A percentile compares a stretch with the other conserved stretches of the same genome.
phyloP scores from a whole-genome alignment of 2,329 filamentous ascomycete species.

The Dendrostoma leiphaemia region DNA sequence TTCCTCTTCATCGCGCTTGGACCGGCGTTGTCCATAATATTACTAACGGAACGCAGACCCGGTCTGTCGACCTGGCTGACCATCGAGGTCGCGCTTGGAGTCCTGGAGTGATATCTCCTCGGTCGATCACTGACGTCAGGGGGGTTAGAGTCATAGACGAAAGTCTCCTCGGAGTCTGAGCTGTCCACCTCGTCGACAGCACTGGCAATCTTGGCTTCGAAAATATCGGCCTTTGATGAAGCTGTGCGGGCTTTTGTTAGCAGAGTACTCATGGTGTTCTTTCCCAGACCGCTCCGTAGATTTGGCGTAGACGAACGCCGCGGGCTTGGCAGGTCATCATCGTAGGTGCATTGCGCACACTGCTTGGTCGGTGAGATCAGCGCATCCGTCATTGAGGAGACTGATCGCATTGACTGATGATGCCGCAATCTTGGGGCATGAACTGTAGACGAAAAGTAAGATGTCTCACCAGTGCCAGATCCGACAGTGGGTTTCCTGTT shows the following conservation, averaged over 20 bases:
- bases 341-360: constrained; percentile 32
- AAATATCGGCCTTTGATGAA: constrained; percentile 95
- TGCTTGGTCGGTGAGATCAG: constrained; percentile 34
- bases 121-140: constrained; percentile 63
- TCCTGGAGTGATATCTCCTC: constrained; percentile 87
- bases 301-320: constrained; percentile 21
- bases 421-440: constrained; percentile 36
- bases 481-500: constrained; percentile 71
- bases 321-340: constrained; percentile 28
- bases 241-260: constrained; percentile 55
- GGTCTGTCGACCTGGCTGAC: constrained; percentile 65
- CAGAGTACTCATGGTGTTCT: constrained; percentile 38
- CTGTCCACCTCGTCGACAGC: constrained; percentile 95
- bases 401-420: constrained; percentile 38
- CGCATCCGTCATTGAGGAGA: constrained; percentile 29
- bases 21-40: constrained; percentile 59
- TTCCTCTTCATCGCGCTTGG: constrained; percentile 70
- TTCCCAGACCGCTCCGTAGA: constrained; percentile 31
- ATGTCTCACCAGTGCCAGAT: constrained; percentile 68
- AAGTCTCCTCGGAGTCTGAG: constrained; percentile 96
- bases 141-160: constrained; percentile 98
- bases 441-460: constrained; percentile 21
- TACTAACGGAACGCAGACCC: constrained; percentile 62
- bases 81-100: constrained; percentile 88
- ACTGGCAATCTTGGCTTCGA: constrained; percentile 94